Evolutionary conservation across 805 yeast species (phyloP), one percentile per base, ranked within the genome.

Genomic region (Teunomyces pallodes): DNA sequence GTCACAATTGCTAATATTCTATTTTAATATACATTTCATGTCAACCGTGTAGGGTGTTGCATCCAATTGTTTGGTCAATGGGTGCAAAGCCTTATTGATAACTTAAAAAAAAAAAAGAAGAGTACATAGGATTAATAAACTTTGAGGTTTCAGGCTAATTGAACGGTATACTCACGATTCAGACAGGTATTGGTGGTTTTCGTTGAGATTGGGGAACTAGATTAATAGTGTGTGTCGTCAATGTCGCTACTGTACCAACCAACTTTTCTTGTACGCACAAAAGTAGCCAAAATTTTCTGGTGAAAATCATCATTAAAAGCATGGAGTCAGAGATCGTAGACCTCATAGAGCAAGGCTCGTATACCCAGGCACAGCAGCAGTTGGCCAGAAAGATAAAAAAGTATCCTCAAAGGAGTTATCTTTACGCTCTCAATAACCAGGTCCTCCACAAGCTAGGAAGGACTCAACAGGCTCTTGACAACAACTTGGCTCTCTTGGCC

Each of bases 381-480:
- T 62, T 83, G 10, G 64, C 72, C 43, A 67, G 75, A 46, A 78
- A 82, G 56, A 63, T 81, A 46, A 69, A 72, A 41, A 79, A 79
- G 58, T 70, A 69, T 43, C 94, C 96, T 2, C 74, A 78, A 27
- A 72, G 79, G 28, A 72, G 81, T 5, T 81, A 79, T 53, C 80
- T 79, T 67, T 63, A 67, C 46, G 85, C 81, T 1, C 61, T 81
- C 42, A 64, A 68, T 42, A 62, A 70, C 31, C 67, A 68, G 43
- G 56, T 70, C 8, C 57, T 66, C 13, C 67, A 66, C 27, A 57
- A 64, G 32, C 58, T 58, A 14, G 76, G 77, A 12, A 56, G 70
- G 27, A 48, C 53, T 7, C 51, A 55, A 2, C 67, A 64, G 41
- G 75, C 81, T 1, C 9, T 65, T 43, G 38, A 66, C 46, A 65